Evolutionary conservation across 345 rosid genomes (phyloP), one percentile per base, ranked within the genome.

Genomic region (Populus alba): DNA sequence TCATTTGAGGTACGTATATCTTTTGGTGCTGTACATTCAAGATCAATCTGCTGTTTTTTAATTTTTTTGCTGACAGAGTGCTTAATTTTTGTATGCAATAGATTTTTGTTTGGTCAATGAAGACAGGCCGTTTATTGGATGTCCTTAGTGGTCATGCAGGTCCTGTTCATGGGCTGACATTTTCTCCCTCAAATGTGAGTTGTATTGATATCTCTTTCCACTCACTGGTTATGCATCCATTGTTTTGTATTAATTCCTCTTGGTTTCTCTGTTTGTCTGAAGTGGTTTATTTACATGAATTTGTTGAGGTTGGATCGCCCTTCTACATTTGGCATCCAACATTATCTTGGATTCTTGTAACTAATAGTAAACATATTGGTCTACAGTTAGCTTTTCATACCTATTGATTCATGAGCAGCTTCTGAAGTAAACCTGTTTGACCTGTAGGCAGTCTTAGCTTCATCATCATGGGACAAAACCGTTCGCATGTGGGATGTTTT

Each of bases 31-130:
- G 79, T 38, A 63, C 37, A 33, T 33, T 39, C 39, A 43, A 11
- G 20, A 23, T 33, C 67, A 27, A 72, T 45, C 22, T 76, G 15
- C 20, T 70, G 45, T 5, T 63, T 63, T 49, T 20, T 53, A 66
- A 7, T 37, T 20, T 43, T 17, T 72, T 38, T 38, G 31, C 84
- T 85, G 59, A 83, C 20, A 1, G 5, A 67, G 18, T 68, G 16
- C 29, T 66, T 71, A n/a, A 8, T 73, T 65, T 75, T 33, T 47
- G 29, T 37, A 49, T 79, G 74, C 31, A 33, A 72, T 84, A 95
- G 98, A 92, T 95, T 78, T 94, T 94, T 81, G 97, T 96, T 75
- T 94, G 99, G 98, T 96, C 99, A n/a, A 94, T 94, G 98, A 96
- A 94, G 90, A 96, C 97, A 0, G 95, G 97, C 76, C 94, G 95